phyloP scores from a whole-genome alignment of 2,329 filamentous ascomycete species.

The Cercospora beticola region DNA sequence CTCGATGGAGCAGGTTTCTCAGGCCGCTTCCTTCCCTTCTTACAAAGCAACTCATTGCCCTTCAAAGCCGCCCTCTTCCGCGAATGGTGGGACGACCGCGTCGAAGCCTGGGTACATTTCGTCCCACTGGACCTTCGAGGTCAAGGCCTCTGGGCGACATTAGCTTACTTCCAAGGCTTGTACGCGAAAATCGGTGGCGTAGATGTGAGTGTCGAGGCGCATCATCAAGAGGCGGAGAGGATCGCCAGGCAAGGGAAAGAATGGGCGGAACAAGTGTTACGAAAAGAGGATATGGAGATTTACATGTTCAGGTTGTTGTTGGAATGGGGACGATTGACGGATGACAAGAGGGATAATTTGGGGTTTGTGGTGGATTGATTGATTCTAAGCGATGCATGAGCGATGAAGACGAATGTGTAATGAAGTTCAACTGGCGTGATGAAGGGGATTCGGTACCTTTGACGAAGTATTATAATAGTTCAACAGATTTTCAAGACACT shows the following conservation, averaged over 20 bases:
- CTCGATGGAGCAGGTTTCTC: conserved; percentile 68
- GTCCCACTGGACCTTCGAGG: conserved; percentile 73
- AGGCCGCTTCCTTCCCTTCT: conserved; percentile 62
- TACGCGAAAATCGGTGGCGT: conserved; percentile 38
- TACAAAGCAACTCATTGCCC: conserved; percentile 66
- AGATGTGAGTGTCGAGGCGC: conserved; percentile 46
- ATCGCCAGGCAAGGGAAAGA: conserved; percentile 65
- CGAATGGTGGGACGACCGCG: conserved; percentile 74
- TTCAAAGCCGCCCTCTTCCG: conserved; percentile 71
- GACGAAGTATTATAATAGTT: not conserved
- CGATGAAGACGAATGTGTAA: not conserved
- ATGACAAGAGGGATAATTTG: conserved; percentile 57
- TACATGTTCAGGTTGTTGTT: conserved; percentile 76
- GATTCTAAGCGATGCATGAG: not conserved
- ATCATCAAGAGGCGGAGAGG: conserved; percentile 53
- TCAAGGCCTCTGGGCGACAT: conserved; percentile 69
- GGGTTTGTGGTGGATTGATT: conserved; percentile 28
- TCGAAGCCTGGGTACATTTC: conserved; percentile 77
- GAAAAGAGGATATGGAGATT: conserved; percentile 74
- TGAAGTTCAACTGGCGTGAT: not conserved
- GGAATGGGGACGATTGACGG: conserved; percentile 71
- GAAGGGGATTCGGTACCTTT: not conserved
- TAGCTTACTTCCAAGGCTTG: conserved; percentile 71
- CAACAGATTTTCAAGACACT: not conserved
- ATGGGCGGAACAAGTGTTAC: conserved; percentile 64